Conservation (phyloP, 345 rosid genomes). For the Corymbia maculata region DNA sequence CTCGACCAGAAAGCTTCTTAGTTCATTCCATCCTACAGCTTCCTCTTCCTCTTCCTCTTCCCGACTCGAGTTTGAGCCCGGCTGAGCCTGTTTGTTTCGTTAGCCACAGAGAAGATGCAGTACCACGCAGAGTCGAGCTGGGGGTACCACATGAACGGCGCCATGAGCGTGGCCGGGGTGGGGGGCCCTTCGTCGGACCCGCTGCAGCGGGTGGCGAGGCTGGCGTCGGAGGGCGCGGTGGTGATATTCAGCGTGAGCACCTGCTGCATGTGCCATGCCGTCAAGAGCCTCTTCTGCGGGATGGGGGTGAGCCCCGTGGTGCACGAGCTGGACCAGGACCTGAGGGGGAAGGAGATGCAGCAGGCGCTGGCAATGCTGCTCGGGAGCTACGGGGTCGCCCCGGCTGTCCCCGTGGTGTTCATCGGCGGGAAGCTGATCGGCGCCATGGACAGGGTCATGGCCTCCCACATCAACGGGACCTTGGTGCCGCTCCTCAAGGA, state of each 20-base stretch:
- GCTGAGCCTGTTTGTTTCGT: not conserved
- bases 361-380: slow-evolving; percentile 29
- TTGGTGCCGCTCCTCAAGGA: slow-evolving; percentile 65
- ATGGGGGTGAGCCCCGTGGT: slow-evolving; percentile 66
- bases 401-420: slow-evolving; percentile 43
- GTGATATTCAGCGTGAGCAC: slow-evolving; percentile 56
- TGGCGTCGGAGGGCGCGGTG: slow-evolving; percentile 57
- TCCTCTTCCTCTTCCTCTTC: not conserved
- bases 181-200: slow-evolving; percentile 14
- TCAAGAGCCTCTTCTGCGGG: slow-evolving; percentile 57
- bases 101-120: not conserved
- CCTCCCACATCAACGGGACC: slow-evolving; percentile 53
- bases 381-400: not conserved
- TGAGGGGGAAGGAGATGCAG: slow-evolving; percentile 49
- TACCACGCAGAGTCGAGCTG: slow-evolving; percentile 1
- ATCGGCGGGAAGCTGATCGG: slow-evolving; percentile 62
- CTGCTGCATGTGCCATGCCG: slow-evolving; percentile 73
- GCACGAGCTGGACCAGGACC: slow-evolving; percentile 50
- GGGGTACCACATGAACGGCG: not conserved
- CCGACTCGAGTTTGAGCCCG: not conserved
- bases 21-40: not conserved
- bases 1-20: not conserved
- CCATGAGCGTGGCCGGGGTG: not conserved
- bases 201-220: slow-evolving; percentile 29
- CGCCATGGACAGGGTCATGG: slow-evolving; percentile 59